Base-by-base conservation (phyloP, 108 stramenopile genomes). In the Schizochytrium sp. region DNA sequence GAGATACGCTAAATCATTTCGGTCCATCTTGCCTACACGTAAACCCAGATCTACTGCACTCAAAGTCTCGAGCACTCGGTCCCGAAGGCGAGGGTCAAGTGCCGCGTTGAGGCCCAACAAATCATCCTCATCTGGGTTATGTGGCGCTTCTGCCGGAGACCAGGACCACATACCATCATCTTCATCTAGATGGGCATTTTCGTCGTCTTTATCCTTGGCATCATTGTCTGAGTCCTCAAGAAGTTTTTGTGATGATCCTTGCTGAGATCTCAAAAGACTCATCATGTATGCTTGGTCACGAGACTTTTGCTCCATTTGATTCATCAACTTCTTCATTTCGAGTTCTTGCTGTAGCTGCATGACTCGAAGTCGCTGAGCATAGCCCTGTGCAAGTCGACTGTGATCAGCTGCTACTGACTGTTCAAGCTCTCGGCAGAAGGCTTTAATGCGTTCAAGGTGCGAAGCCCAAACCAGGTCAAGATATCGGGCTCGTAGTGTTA, bases 381-480 rank as follows among this genome's bases (percentile, higher is more conserved):
- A 83, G 15, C 50, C 49, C 45, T 83, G 73, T 38, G 49, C 73
- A 4, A 53, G 12, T 19, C 47, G 49, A 8, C 50, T 83, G 7
- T 53, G 46, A 19, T 83, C 73, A 8, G 17, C 4, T 19, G 46
- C 8, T 50, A 53, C 53, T 19, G 73, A 42, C 4, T 19, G 8
- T 50, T 47, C 73, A 4, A 83, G 7, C 17, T 10, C 19, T 38
- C 61, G 8, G 73, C 73, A 83, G 19, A 83, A 83, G 15, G 7
- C 73, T 38, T 83, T 50, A 28, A 83, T 83, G 7, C 73, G 73
- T 19, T 83, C 4, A 4, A 83, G 19, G 40, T 83, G 73, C 47
- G 73, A 83, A 8, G 73, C 17, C 73, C 73, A 83, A 4, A 53
- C 73, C 50, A 53, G 28, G 53, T 83, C 73, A 12, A 83, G 28